Base-by-base conservation (phyloP, 331 rosid species). In the Malus hybrid region DNA sequence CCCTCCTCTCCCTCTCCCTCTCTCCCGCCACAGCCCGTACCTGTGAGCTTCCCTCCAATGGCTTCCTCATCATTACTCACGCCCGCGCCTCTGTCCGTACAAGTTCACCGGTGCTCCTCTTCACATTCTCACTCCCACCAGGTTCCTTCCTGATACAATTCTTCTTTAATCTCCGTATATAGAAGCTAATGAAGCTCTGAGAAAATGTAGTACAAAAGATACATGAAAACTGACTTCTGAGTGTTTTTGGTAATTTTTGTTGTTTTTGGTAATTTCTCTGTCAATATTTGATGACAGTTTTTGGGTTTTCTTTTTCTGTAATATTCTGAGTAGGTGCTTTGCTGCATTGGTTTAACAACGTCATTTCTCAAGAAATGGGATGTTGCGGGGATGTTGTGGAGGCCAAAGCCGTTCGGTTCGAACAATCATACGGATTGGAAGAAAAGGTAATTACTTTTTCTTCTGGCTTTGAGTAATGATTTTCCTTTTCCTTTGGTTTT, bases 1-100 rank as follows among this genome's bases (percentile, higher is more conserved):
- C 46, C 13, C 46, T 42, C 46, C 46, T 42, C 13, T 39, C 56
- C 85, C 80, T 34, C 42, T 34, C 42, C 6, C 7, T 5, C 82
- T n/a, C 50, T 83, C 92, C 87, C 90, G 89, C 97, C 91, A 87
- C 58, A 63, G 56, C 72, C 63, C 68, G 44, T 60, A 52, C 58
- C 69, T 52, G 33, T 67, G 42, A 55, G 22, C 74, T 68, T 10
- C 73, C 16, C 77, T 44, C 50, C 68, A n/a, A 79, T 76, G 88
- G 80, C 86, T 3, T 50, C 78, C 78, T 20, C 78, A 9, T 64
- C 74, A 7, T 36, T 34, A 42, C 70, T 44, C 64, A 74, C 84
- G 87, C 42, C 80, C 10, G 32, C 77, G 61, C 82, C 26, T 79
- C 67, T 74, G 58, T 48, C 60, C 82, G 69, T 72, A 78, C 72